Percentiles rank a stretch among this genome's conserved stretches.
Conservation (phyloP, 805 yeast genomes). For the Saturnispora mendoncae region DNA sequence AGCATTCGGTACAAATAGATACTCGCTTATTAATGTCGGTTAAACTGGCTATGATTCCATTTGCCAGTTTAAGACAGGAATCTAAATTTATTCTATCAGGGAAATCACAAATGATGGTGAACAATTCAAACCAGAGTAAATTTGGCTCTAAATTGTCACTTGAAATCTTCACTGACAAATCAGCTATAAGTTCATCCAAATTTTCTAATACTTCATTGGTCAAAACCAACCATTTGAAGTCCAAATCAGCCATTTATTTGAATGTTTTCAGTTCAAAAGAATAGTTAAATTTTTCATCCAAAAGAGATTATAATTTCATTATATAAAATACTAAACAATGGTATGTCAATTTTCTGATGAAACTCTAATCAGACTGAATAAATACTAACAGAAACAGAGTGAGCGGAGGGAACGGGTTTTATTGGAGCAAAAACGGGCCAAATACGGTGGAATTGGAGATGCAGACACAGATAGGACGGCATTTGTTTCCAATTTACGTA, state of each 20-base stretch:
- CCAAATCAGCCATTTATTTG: not conserved
- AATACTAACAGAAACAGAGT: constrained; percentile 33
- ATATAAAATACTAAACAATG: too few relatives aligned
- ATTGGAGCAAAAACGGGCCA: constrained; percentile 46
- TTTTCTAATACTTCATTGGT: not conserved
- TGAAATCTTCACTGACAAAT: not conserved
- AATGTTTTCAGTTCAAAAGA: not conserved
- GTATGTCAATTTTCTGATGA: constrained; percentile 6
- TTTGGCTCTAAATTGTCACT: not conserved
- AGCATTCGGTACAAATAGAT: constrained; percentile 19
- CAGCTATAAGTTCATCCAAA: not conserved
- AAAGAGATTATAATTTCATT: not conserved
- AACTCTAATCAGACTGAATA: not conserved
- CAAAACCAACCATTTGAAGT: constrained; percentile 1
- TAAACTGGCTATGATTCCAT: constrained; percentile 16
- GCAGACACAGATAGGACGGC: constrained; percentile 62
- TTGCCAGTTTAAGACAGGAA: constrained; percentile 15
- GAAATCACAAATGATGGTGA: constrained; percentile 18
- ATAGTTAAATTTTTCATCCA: not conserved
- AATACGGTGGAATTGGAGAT: constrained; percentile 69
- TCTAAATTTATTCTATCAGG: constrained; percentile 18
- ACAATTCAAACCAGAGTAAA: constrained; percentile 20
- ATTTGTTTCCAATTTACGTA: constrained; percentile 57
- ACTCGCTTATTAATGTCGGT: constrained; percentile 19
- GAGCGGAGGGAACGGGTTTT: constrained; percentile 56